These are phyloP conservation scores for Leptodontidium sp. DNA, from an alignment of 2,329 filamentous ascomycete species.

Conservation along the genomic window DNA sequence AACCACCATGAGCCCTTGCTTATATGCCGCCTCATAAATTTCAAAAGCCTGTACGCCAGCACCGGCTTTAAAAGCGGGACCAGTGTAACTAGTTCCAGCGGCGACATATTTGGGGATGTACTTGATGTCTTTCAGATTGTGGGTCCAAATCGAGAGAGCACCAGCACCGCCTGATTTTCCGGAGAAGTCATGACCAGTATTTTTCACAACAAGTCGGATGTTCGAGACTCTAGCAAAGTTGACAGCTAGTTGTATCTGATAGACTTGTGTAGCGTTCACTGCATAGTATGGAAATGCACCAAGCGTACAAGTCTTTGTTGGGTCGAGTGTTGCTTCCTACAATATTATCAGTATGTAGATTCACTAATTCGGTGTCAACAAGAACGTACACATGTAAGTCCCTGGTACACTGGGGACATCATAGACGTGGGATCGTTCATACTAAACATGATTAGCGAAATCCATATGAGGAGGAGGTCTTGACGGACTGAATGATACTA, in stretches of 20 bases:
- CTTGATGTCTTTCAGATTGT: conserved; percentile 51
- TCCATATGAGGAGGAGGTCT: conserved; percentile 4
- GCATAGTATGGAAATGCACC: conserved; percentile 45
- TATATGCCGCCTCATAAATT: conserved; percentile 53
- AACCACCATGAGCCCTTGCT: conserved; percentile 59
- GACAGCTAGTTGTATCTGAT: conserved; percentile 56
- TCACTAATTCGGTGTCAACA: no score
- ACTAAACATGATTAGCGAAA: conserved; percentile 40
- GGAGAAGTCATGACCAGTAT: conserved; percentile 40
- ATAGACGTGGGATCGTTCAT: conserved; percentile 52
- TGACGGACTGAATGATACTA: conserved; percentile 49
- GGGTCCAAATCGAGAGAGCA: conserved; percentile 61
- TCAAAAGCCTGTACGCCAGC: conserved; percentile 57
- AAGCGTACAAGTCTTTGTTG: conserved; percentile 39
- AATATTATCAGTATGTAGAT: background rate
- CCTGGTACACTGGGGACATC: conserved; percentile 58
- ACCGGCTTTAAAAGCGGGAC: conserved; percentile 62
- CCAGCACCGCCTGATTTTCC: conserved; percentile 49
- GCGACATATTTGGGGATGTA: conserved; percentile 54
- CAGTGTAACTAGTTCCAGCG: conserved; percentile 53
- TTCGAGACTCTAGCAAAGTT: conserved; percentile 54
- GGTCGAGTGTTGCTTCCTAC: conserved; percentile 47
- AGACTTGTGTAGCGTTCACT: conserved; percentile 47
- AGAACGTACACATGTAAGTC: conserved; percentile 46
- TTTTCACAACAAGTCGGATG: conserved; percentile 48